phyloP scores from a whole-genome alignment of 169 alveolate species.

The Neospora caninum region DNA sequence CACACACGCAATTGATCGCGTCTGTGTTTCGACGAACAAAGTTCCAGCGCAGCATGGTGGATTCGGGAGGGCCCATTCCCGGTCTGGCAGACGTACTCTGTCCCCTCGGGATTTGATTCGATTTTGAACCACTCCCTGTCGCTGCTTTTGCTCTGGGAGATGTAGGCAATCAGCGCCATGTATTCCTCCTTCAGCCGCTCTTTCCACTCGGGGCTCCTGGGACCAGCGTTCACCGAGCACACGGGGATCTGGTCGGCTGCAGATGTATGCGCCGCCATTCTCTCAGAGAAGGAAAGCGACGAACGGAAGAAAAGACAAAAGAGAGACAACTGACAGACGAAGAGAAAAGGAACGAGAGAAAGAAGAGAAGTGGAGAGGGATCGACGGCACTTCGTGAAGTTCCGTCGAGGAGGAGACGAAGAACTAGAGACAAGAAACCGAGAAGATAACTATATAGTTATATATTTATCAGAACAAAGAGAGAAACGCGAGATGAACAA shows the following conservation, averaged over 20 bases:
- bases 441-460: no score
- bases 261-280: no score
- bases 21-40: no score
- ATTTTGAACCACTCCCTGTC: slow-evolving; percentile 96
- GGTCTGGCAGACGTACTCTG: slow-evolving; percentile 76
- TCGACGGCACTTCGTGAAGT: no score
- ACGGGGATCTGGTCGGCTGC: slow-evolving; percentile 79
- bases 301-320: neutral
- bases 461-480: neutral
- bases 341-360: neutral
- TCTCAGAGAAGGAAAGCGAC: neutral
- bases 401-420: no score
- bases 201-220: slow-evolving; percentile 83
- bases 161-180: slow-evolving; percentile 89
- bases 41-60: no score
- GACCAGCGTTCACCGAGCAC: slow-evolving; percentile 93
- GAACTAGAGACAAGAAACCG: no score
- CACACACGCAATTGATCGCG: no score
- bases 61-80: no score
- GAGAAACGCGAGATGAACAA: neutral
- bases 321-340: neutral
- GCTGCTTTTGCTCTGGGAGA: slow-evolving; percentile 87
- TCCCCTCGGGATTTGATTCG: slow-evolving; percentile 92
- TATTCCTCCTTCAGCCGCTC: slow-evolving; percentile 93
- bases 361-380: neutral